Evolutionary conservation across 257 asterid genomes (phyloP).

Genomic region (Penstemon newberryi): DNA sequence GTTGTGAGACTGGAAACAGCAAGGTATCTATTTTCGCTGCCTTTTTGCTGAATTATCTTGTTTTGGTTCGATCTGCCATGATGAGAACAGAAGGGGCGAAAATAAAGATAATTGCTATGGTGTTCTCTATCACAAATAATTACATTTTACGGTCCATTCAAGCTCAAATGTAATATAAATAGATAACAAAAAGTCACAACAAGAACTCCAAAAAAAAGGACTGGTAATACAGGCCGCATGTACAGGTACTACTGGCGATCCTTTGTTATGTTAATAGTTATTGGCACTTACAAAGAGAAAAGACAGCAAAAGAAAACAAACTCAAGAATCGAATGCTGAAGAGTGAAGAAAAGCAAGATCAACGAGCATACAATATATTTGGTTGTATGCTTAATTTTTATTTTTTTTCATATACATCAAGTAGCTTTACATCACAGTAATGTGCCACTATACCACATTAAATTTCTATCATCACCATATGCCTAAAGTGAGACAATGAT

Average conservation of each 20-base stretch:
- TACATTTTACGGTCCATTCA: neutral
- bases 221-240: neutral
- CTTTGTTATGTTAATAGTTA: neutral
- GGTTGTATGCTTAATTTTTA: neutral
- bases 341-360: neutral
- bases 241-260: neutral
- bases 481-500: no score
- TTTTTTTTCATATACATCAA: neutral
- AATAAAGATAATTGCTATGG: neutral
- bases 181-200: neutral
- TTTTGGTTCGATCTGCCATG: slow-evolving; percentile 56
- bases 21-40: slow-evolving; percentile 49
- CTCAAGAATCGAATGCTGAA: slow-evolving; percentile 9
- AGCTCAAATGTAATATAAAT: neutral
- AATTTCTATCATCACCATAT: no score
- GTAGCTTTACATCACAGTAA: neutral
- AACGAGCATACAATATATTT: neutral
- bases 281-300: neutral
- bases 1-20: neutral
- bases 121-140: no score
- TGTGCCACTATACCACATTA: neutral
- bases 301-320: neutral
- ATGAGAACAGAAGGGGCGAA: slow-evolving; percentile 14
- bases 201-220: neutral
- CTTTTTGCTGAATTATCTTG: slow-evolving; percentile 50